A percentile compares a stretch with the other conserved stretches of the same genome.
phyloP scores from a whole-genome alignment of 192 early-diverging fungal genomes.

The Pilaira anomala region DNA sequence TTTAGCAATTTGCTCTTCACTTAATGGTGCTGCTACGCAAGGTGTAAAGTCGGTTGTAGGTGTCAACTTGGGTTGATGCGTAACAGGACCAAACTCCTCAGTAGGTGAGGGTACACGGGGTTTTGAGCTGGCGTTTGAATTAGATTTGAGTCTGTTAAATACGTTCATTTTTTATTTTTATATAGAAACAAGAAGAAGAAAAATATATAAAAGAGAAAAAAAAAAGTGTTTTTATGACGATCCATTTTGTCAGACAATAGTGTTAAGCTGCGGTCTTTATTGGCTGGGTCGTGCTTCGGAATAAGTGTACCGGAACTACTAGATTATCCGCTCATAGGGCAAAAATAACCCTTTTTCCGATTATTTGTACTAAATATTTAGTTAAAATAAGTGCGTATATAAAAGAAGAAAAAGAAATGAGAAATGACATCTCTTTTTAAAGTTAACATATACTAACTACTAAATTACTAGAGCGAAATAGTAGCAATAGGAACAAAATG shows the following conservation, averaged over 20 bases:
- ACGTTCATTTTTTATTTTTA: slow-evolving; percentile 7
- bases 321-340: slow-evolving; percentile 3
- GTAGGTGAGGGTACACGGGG: neutral
- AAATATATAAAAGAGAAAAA: neutral
- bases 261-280: neutral
- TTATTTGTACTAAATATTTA: neutral
- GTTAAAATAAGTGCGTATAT: neutral
- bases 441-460: too few relatives aligned
- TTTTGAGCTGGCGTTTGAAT: slow-evolving; percentile 2
- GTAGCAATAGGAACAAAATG: too few relatives aligned
- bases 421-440: neutral
- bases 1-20: slow-evolving; percentile 25
- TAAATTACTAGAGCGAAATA: too few relatives aligned
- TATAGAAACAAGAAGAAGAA: neutral
- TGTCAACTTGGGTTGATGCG: slow-evolving; percentile 27
- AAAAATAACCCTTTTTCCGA: too few relatives aligned
- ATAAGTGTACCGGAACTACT: neutral
- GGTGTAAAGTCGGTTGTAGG: slow-evolving; percentile 18
- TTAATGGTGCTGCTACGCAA: slow-evolving; percentile 14
- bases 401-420: too few relatives aligned
- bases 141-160: slow-evolving; percentile 16
- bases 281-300: neutral
- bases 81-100: slow-evolving; percentile 10
- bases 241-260: slow-evolving; percentile 12
- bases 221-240: slow-evolving; percentile 1